A percentile compares a stretch with the other conserved stretches of the same genome.
These are phyloP conservation scores for Solanum medicagineum DNA, from an alignment of 257 asterid genomes.

Conservation along the genomic window DNA sequence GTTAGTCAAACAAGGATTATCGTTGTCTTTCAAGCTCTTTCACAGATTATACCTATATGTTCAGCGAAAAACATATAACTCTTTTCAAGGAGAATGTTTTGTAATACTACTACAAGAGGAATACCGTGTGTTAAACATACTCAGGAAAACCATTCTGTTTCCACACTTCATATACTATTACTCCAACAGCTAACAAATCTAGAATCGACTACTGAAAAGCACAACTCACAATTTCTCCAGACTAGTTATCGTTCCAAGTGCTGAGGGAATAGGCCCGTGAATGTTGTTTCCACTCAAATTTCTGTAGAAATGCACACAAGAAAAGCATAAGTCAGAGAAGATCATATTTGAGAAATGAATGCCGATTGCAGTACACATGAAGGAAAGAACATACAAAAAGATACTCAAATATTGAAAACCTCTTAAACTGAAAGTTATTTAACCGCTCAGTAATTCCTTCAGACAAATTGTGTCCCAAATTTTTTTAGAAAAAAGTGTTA, in stretches of 20 bases:
- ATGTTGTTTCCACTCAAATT: constrained; percentile 88
- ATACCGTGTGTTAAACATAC: background rate
- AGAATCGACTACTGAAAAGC: background rate
- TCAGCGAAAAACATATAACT: background rate
- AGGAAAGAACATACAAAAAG: background rate
- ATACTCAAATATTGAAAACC: background rate
- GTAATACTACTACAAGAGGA: background rate
- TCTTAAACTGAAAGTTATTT: background rate
- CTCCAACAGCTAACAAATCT: background rate
- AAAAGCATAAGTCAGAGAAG: background rate
- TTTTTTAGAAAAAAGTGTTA: background rate
- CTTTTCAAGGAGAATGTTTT: background rate
- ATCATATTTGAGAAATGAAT: background rate
- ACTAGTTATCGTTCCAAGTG: constrained; percentile 57
- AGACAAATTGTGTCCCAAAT: background rate
- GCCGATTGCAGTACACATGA: background rate
- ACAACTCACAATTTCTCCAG: constrained; percentile 53
- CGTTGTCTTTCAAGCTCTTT: background rate
- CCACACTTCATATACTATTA: background rate
- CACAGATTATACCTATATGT: background rate
- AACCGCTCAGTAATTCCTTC: background rate
- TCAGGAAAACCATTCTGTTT: background rate
- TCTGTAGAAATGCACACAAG: constrained; percentile 25
- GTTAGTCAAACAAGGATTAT: background rate
- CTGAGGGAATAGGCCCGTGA: constrained; percentile 66